Conservation (phyloP, 2,329 filamentous ascomycete genomes). For the Talaromyces piceae region DNA sequence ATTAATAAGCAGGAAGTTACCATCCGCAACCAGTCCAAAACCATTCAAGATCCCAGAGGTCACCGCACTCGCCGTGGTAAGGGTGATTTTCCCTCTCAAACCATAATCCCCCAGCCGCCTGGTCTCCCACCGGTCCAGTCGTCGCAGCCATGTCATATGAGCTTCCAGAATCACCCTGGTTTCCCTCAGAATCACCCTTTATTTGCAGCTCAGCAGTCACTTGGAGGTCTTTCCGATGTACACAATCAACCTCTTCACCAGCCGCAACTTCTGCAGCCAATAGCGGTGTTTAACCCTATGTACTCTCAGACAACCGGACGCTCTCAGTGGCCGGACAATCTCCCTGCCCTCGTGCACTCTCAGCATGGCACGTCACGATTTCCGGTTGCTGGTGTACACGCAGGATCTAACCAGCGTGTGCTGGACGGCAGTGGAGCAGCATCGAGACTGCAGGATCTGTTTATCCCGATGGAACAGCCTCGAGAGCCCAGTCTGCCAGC, state of each 20-base stretch:
- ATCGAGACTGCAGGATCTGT: background rate
- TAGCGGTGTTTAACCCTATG: background rate
- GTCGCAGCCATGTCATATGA: background rate
- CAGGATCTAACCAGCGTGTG: background rate
- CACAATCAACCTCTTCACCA: background rate
- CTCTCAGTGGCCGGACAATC: background rate
- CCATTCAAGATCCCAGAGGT: constrained; percentile 19
- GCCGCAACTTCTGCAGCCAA: background rate
- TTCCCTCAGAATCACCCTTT: background rate
- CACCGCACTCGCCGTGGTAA: constrained; percentile 6
- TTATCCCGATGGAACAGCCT: background rate
- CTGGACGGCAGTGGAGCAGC: constrained; percentile 2
- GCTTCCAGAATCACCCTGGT: background rate
- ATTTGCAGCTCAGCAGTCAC: background rate
- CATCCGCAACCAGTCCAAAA: constrained; percentile 21
- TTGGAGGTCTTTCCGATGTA: background rate
- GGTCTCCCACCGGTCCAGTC: background rate
- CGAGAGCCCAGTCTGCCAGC: background rate
- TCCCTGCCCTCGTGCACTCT: background rate
- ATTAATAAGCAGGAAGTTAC: constrained; percentile 18
- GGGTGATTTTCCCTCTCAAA: constrained; percentile 1
- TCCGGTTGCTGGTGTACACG: background rate
- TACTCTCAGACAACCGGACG: background rate
- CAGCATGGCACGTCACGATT: background rate
- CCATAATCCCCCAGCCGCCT: constrained; percentile 2